Percentiles rank a stretch among this genome's conserved stretches.
These are phyloP conservation scores for Tuber brumale DNA, from an alignment of 495 filamentous ascomycete genomes.

Conservation along the genomic window DNA sequence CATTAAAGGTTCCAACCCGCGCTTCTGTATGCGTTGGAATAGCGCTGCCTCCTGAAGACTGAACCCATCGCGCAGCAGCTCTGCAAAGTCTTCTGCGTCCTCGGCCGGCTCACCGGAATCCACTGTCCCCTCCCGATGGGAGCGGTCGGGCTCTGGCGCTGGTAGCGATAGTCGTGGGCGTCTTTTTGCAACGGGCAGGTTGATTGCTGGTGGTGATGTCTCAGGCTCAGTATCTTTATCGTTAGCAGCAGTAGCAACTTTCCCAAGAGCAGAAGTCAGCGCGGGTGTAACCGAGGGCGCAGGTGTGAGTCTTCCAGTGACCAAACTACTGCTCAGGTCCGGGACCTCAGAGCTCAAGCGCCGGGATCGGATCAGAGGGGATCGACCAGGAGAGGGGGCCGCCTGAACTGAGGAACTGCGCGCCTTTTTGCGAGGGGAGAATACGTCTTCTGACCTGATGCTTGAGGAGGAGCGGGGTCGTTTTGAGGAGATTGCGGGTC, in stretches of 20 bases:
- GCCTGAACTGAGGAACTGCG: constrained; percentile 11
- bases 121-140: constrained; percentile 17
- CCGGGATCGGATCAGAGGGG: constrained; percentile 24
- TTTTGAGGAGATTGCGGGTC: constrained; percentile 19
- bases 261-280: not conserved
- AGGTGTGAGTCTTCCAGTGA: not conserved
- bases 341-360: constrained; percentile 20
- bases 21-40: constrained; percentile 52
- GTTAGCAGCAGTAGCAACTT: not conserved
- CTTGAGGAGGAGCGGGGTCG: constrained; percentile 24
- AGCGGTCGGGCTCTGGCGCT: constrained; percentile 12
- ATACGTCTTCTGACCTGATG: constrained; percentile 1
- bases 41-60: constrained; percentile 49
- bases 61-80: constrained; percentile 34
- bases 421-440: constrained; percentile 19
- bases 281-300: not conserved
- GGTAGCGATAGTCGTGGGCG: constrained; percentile 23
- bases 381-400: constrained; percentile 17
- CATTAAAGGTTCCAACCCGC: constrained; percentile 57
- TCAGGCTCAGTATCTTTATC: not conserved
- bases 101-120: constrained; percentile 13
- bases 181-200: constrained; percentile 20
- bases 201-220: constrained; percentile 6
- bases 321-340: not conserved
- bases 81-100: constrained; percentile 22